Base-by-base conservation (phyloP, 169 alveolate genomes). In the Plasmodium falciparum region DNA sequence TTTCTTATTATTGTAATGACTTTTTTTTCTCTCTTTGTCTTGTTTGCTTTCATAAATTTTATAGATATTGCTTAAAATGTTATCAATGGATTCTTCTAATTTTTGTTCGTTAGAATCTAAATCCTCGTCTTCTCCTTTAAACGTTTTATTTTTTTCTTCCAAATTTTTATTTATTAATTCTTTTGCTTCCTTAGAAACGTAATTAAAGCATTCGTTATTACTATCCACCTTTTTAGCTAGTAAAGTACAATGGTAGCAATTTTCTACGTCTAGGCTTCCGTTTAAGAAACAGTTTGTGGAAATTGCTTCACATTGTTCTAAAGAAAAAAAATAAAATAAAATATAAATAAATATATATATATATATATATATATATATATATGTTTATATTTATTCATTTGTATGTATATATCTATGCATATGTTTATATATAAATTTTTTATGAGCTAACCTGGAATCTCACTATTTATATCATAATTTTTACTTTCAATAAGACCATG, bases 191-290 rank as follows among this genome's bases (percentile, higher is more conserved):
- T 1, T 26, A 5, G 72, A 26, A 61, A 80, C 54, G 49, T 66
- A 69, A 9, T 80, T 80, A 33, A 76, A 76, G 20, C 80, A 69
- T 13, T 80, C 80, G 26, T 26, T 54, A 1, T 15, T 45, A 15
- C 13, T 5, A 15, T 11, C 54, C n/a, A 15, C 6, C 6, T 80
- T 67, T 22, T 63, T 43, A 22, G 62, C 89, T 54, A 76, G 49
- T 52, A 76, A 56, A 7, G 89, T 50, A 15, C 90, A 80, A 22
- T 66, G 83, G 71, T 50, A 80, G 39, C 90, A 80, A 13, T 69
- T 29, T n/a, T 66, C 83, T 2, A 80, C 43, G 2, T 80, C 80
- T 11, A 80, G 20, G 61, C 58, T 80, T 15, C 80, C 80, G 9
- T 58, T 69, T 62, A 80, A 61, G 49, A 80, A 67, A 63, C 90